Evolutionary conservation across 2,329 filamentous ascomycete genomes (phyloP).

Genomic region (Eutypella sp.): DNA sequence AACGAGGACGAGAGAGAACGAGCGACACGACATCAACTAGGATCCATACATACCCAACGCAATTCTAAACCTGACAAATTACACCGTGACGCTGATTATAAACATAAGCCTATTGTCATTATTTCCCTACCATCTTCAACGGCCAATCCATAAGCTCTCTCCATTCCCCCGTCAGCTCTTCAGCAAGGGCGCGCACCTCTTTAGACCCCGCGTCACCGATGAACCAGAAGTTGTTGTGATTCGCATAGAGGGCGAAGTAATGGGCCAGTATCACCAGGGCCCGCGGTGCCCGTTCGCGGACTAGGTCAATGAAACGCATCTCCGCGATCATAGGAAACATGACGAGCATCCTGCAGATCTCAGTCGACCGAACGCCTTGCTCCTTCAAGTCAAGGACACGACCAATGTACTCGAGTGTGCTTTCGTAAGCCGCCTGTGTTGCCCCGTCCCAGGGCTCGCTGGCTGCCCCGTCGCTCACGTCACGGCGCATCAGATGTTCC

Average conservation of each 20-base stretch:
- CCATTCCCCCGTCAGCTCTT: constrained; percentile 9
- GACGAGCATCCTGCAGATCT: constrained; percentile 6
- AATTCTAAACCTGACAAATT: too few species aligned
- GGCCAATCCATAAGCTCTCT: constrained; percentile 10
- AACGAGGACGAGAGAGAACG: constrained; percentile 15
- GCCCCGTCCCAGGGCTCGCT: constrained; percentile 12
- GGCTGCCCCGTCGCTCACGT: not conserved
- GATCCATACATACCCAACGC: too few species aligned
- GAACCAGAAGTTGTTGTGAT: constrained; percentile 34
- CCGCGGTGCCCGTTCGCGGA: constrained; percentile 6
- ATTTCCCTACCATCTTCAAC: constrained; percentile 6
- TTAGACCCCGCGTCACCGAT: constrained; percentile 25
- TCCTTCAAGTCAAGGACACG: constrained; percentile 5
- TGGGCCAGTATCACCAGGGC: constrained; percentile 44
- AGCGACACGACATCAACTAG: too few species aligned
- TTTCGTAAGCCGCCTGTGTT: constrained; percentile 8
- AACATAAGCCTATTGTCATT: not conserved
- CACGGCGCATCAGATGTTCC: constrained; percentile 8
- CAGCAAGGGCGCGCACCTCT: constrained; percentile 22
- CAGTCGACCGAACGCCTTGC: constrained; percentile 2
- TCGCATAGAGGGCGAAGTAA: constrained; percentile 44
- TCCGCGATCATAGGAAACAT: constrained; percentile 13
- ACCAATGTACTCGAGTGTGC: constrained; percentile 7
- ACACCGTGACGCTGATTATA: constrained; percentile 1
- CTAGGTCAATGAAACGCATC: constrained; percentile 9